These are phyloP conservation scores for Exophiala lecanii-corni DNA, from an alignment of 2,329 filamentous ascomycete species.

Conservation along the genomic window DNA sequence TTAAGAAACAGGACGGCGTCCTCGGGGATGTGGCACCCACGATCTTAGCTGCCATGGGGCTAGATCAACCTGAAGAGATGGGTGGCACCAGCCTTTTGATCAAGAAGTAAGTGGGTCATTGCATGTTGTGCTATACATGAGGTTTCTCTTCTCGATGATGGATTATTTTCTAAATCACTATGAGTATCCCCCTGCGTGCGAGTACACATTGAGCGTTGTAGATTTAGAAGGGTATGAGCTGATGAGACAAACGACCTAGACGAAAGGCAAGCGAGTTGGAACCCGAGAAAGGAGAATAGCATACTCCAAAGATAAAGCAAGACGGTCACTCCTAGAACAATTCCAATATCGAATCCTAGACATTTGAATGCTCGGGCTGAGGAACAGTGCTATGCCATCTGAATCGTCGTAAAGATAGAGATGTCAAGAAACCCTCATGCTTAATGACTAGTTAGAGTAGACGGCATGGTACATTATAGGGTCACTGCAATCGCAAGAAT, in stretches of 20 bases:
- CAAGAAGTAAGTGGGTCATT: constrained; percentile 49
- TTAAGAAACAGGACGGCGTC: constrained; percentile 82
- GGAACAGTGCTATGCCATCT: no score
- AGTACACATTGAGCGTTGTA: constrained; percentile 9
- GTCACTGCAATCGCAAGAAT: no score
- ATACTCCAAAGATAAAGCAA: no score
- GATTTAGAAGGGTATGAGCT: constrained; percentile 18
- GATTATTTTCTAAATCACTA: not conserved
- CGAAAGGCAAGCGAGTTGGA: constrained; percentile 20
- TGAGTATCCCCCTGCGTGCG: not conserved
- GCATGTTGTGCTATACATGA: not conserved
- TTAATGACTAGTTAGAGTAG: no score
- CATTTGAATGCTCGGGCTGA: no score
- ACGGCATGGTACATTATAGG: no score
- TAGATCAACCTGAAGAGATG: constrained; percentile 89
- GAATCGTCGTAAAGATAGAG: no score
- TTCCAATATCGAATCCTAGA: no score
- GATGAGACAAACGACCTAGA: constrained; percentile 25
- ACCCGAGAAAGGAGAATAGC: constrained; percentile 16
- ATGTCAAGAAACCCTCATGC: no score
- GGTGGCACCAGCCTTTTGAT: constrained; percentile 77
- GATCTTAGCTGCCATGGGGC: constrained; percentile 81
- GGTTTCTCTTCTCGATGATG: not conserved
- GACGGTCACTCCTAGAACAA: no score
- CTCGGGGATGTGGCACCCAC: constrained; percentile 97